Percentiles rank a stretch among this genome's conserved stretches.
Evolutionary conservation across 495 filamentous ascomycete species (phyloP).

Genomic region (Penicillium soppii): DNA sequence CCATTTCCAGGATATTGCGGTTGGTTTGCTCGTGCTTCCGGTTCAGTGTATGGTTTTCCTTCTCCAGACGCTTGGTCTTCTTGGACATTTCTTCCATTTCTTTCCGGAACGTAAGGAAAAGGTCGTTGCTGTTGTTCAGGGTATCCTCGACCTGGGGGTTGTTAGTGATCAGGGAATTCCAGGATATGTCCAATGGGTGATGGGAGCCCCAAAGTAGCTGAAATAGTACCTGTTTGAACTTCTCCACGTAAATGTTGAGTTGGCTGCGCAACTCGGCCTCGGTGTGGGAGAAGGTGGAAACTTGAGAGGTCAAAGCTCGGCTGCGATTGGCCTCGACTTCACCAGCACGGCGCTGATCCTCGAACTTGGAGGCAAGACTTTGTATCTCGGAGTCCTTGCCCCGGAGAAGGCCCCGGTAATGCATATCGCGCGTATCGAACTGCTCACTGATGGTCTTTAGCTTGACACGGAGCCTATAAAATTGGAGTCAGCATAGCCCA

Average conservation of each 20-base stretch:
- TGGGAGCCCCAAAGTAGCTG: slow-evolving; percentile 66
- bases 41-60: slow-evolving; percentile 88
- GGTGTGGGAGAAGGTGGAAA: slow-evolving; percentile 94
- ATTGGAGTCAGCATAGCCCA: slow-evolving; percentile 6
- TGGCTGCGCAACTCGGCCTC: slow-evolving; percentile 92
- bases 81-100: slow-evolving; percentile 99
- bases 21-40: slow-evolving; percentile 93
- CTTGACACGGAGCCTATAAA: slow-evolving; percentile 73
- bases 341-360: slow-evolving; percentile 82
- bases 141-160: slow-evolving; percentile 88
- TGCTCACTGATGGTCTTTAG: slow-evolving; percentile 95
- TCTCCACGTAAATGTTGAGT: slow-evolving; percentile 98
- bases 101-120: slow-evolving; percentile 96
- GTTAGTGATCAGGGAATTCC: slow-evolving; percentile 21
- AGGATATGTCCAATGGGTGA: slow-evolving; percentile 9
- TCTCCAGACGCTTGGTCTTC: slow-evolving; percentile 96
- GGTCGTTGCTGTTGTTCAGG: slow-evolving; percentile 96
- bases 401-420: slow-evolving; percentile 84
- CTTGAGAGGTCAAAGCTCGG: slow-evolving; percentile 82
- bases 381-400: slow-evolving; percentile 97
- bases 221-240: slow-evolving; percentile 93
- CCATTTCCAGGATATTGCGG: slow-evolving; percentile 96
- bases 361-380: slow-evolving; percentile 79
- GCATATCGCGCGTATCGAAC: slow-evolving; percentile 89
- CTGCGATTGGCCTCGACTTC: slow-evolving; percentile 77